Evolutionary conservation across 495 filamentous ascomycete genomes (phyloP), one percentile per base, ranked within the genome.

Genomic region (Patellaria atrata): DNA sequence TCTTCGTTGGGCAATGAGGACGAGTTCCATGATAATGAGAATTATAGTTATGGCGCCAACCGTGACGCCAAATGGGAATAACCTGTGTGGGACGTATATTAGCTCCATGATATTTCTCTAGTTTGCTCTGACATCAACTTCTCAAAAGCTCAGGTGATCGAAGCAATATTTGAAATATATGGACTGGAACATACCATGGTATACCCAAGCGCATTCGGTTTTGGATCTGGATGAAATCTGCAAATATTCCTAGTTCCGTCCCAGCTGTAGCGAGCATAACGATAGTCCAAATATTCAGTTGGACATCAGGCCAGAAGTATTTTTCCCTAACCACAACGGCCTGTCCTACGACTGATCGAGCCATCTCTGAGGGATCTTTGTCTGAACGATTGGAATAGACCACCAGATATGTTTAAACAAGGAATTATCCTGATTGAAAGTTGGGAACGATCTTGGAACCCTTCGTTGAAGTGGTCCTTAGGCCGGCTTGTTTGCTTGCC

Each of bases 261-360:
- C 77, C 70, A 0, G 77, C 75, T 4, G 79, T 74, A 0, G 77
- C 71, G 1, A 96, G 64, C 62, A 94, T 84, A 45, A 91, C 67
- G 43, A 96, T 65, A 44, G 91, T 76, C 81, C 91, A 93, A 45
- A 94, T 60, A 54, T 92, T 92, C 35, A 99, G 70, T 54, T 91
- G 82, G 37, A 80, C 60, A 48, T 91, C 82, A 2, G 91, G 91
- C 89, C 89, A 99, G 67, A 77, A 77, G 66, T 94, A 94, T 41
- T 70, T 72, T 41, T 79, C 21, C 73, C 63, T 30, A 34, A 52
- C 48, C 21, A 57, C 46, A 3, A 57, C 50, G 14, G 51, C 44
- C 14, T 33, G 39, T 26, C 41, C 38, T 30, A 49, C 41, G n/a
- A 47, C 26, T 34, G 45, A 41, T 12, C 45, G 41, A 25, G 45